Base-by-base conservation (phyloP, 176 grass and related monocot genomes). In the Cenchrus americanus region DNA sequence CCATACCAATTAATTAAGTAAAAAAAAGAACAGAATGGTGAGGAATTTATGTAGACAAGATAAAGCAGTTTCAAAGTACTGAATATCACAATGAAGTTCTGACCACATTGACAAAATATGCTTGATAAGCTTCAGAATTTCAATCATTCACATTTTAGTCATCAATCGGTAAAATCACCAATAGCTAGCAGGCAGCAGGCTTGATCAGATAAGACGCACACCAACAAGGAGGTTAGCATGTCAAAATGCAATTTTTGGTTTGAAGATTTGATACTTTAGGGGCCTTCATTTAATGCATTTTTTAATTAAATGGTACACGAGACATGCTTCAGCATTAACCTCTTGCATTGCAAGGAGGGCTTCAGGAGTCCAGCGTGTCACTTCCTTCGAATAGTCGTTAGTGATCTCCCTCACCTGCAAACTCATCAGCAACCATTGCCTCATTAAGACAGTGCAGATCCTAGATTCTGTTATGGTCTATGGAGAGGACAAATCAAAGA, bases 351-450 rank as follows among this genome's bases (percentile, higher is more conserved):
- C 24, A 54, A 69, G 5, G 14, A 86, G 22, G 21, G 83, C 79
- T 82, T 58, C 55, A 86, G 22, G 67, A 58, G 47, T 81, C 54
- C 77, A 77, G 1, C 81, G 75, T 1, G 3, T 5, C 14, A 81
- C 52, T 5, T 10, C 42, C 32, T 14, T 82, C 0, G 86, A 27
- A 2, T 57, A 24, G 42, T 62, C 85, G 6, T 5, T 8, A 43
- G 76, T 90, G n/a, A 92, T 14, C 89, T 95, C 96, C 85, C 50
- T 93, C 19, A 91, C 87, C 91, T 98, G 73, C 19, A 83, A 79
- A 70, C 71, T 71, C 55, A 77, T 40, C 41, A 75, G 57, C 32
- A 92, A 8, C 24, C 72, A 49, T 62, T 71, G 30, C n/a, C n/a
- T 47, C 14, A 46, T 47, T 76, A 24, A 80, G 11, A 62, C 21